Base-by-base conservation (phyloP, 805 yeast species). In the Maudiozyma pseudohumilis region DNA sequence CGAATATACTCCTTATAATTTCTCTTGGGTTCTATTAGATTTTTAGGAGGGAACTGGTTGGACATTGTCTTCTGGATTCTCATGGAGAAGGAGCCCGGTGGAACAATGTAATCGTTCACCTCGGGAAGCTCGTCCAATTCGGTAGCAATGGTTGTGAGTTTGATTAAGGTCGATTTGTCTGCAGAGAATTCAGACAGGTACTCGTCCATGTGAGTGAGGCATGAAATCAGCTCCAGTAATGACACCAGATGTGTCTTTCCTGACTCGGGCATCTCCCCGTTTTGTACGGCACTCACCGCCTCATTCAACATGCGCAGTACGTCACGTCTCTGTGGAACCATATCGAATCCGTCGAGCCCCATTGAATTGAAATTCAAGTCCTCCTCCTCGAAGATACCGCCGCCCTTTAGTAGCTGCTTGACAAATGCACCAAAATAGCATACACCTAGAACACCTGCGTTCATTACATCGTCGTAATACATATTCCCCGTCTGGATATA, bases 361-460 rank as follows among this genome's bases (percentile, higher is more conserved):
- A 79, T 74, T 11, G 68, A 66, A 46, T 79, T 73, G 1, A 80
- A 72, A 39, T 77, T 76, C 23, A 82, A 60, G 57, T 83, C 94
- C 52, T 82, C 92, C 49, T 80, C 92, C 50, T 81, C 86, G 44
- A 72, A 74, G 9, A 80, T 61, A 7, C 75, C 79, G n/a, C 77
- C 78, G 6, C 69, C 62, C 36, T 61, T 61, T 2, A 78, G 75
- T 26, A 77, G 60, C 7, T 58, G 55, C 12, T 66, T 60, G 11
- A 56, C 49, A 41, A 69, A 60, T 16, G 72, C 72, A 15, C 78
- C 71, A 55, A 72, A 70, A 48, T 70, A 72, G 35, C 75, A 59
- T 5, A 77, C 46, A 2, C 79, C 84, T 8, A 73, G 46, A 2
- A 74, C 63, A 38, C 70, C 72, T 11, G 71, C 60, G 30, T 69